These are phyloP conservation scores for Crithidia acanthocephali DNA, from an alignment of 208 protist genomes.

Conservation along the genomic window DNA sequence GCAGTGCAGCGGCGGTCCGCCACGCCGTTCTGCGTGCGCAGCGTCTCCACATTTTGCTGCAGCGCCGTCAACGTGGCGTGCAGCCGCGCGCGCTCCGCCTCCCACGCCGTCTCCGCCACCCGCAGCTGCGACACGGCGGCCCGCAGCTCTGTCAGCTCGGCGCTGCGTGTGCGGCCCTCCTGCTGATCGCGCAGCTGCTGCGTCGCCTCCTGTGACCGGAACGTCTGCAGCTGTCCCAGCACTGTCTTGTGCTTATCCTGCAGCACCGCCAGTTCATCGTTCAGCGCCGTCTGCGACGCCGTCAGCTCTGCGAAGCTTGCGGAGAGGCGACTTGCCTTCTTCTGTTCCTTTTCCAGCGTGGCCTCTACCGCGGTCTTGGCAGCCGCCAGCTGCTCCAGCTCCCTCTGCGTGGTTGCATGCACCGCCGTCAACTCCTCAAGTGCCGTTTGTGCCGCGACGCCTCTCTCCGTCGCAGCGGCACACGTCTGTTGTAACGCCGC, in stretches of 20 bases:
- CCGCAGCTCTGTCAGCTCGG: constrained; percentile 29
- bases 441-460: constrained; percentile 8
- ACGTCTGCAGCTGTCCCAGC: constrained; percentile 16
- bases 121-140: constrained; percentile 17
- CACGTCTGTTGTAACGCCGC: constrained; percentile 6
- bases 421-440: constrained; percentile 19
- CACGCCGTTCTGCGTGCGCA: neutral
- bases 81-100: constrained; percentile 22
- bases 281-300: constrained; percentile 10
- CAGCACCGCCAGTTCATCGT: constrained; percentile 18
- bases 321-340: constrained; percentile 28
- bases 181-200: constrained; percentile 23
- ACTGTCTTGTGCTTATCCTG: constrained; percentile 20
- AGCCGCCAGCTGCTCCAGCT: constrained; percentile 21
- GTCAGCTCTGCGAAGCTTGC: constrained; percentile 35
- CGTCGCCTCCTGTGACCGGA: constrained; percentile 19
- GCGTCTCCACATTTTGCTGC: neutral
- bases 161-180: neutral
- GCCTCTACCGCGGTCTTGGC: constrained; percentile 28
- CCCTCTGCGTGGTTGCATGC: constrained; percentile 14
- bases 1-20: constrained; percentile 5
- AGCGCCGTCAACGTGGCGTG: neutral
- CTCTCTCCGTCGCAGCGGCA: constrained; percentile 7
- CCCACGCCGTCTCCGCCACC: constrained; percentile 16
- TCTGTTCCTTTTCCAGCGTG: constrained; percentile 30